These are phyloP conservation scores for Ophiostoma quercus DNA, from an alignment of 2,329 filamentous ascomycete species.

Conservation along the genomic window DNA sequence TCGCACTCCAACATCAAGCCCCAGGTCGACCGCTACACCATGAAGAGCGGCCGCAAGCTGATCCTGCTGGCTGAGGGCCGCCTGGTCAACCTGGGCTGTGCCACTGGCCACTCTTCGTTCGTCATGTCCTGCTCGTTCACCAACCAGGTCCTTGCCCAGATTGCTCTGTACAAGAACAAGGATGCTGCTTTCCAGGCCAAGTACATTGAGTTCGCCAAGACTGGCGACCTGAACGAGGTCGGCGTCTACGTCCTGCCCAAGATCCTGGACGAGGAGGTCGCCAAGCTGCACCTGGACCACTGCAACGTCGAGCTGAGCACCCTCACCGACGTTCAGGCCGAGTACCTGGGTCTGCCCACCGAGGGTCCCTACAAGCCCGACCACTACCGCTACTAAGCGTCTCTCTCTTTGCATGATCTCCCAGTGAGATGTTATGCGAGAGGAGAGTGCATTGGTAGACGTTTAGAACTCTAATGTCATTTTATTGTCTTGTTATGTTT, in stretches of 20 bases:
- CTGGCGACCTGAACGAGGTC: constrained; percentile 72
- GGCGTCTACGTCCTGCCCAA: constrained; percentile 97
- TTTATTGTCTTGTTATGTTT: constrained; percentile 17
- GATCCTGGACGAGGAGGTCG: constrained; percentile 98
- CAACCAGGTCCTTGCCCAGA: constrained; percentile 99
- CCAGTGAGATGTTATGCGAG: not conserved
- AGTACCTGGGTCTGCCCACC: constrained; percentile 81
- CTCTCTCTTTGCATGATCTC: not conserved
- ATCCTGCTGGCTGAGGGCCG: constrained; percentile 97
- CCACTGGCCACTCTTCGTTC: constrained; percentile 98
- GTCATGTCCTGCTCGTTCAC: constrained; percentile 99
- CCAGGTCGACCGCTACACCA: constrained; percentile 96
- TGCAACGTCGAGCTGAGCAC: constrained; percentile 90
- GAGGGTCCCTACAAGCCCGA: constrained; percentile 97
- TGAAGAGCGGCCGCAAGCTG: constrained; percentile 91
- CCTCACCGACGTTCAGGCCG: constrained; percentile 79
- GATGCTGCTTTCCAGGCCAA: constrained; percentile 85
- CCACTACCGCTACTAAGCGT: constrained; percentile 66
- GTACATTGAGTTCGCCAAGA: constrained; percentile 93
- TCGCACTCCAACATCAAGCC: constrained; percentile 99
- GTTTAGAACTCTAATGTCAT: constrained; percentile 13
- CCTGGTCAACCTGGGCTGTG: constrained; percentile 98
- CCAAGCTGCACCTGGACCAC: constrained; percentile 85
- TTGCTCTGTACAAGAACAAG: constrained; percentile 91
- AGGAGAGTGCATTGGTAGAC: not conserved